phyloP scores from a whole-genome alignment of 768 basidiomycete genomes.

The Termitomyces sp. region DNA sequence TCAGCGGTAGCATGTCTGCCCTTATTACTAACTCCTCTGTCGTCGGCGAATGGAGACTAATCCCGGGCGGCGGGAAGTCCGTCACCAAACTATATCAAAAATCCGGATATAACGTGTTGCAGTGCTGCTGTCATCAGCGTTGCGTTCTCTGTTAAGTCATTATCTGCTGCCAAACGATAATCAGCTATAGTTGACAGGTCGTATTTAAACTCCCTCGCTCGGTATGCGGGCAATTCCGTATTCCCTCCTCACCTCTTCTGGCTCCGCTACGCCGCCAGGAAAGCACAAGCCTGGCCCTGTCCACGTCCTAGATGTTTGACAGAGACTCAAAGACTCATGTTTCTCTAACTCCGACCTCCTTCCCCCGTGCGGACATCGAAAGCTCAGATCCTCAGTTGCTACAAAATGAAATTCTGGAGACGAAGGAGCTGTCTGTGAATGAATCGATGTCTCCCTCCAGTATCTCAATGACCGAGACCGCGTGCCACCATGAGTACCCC shows the following conservation, averaged over 20 bases:
- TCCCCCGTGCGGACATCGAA: background rate
- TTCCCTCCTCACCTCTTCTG: background rate
- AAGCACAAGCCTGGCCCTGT: background rate
- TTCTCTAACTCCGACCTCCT: conserved; percentile 1
- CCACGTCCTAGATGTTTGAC: conserved; percentile 9
- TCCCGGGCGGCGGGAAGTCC: too few species aligned
- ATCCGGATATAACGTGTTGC: conserved; percentile 7
- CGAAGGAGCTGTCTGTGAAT: background rate
- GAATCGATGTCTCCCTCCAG: conserved; percentile 6
- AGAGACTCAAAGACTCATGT: conserved; percentile 14
- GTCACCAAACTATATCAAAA: background rate
- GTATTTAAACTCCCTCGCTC: conserved; percentile 4
- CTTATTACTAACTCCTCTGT: background rate
- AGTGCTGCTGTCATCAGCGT: conserved; percentile 4
- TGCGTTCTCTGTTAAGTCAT: background rate
- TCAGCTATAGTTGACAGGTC: background rate
- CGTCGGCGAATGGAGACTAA: background rate
- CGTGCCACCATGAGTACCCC: conserved; percentile 11
- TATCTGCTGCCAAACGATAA: conserved; percentile 6
- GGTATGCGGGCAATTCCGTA: background rate
- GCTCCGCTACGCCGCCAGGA: background rate
- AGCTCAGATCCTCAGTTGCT: conserved; percentile 1
- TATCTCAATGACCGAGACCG: conserved; percentile 3
- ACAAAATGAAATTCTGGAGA: conserved; percentile 1
- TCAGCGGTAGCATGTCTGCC: background rate